Percentiles rank a stretch among this genome's conserved stretches.
These are phyloP conservation scores for Hanseniaspora thailandica DNA, from an alignment of 805 yeast genomes.

Conservation along the genomic window DNA sequence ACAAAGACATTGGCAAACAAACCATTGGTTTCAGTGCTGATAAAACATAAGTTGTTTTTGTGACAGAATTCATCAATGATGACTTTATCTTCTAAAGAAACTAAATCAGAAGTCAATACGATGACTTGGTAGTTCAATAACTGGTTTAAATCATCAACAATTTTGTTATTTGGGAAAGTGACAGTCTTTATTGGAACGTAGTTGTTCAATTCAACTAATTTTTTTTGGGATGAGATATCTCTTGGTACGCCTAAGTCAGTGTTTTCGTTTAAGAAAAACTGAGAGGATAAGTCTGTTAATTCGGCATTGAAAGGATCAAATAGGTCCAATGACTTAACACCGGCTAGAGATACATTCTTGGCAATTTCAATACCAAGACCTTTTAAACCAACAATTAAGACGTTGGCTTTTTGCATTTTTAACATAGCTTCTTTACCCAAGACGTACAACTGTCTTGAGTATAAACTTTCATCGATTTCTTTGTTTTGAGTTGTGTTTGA, in stretches of 20 bases:
- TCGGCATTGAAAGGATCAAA: slow-evolving; percentile 67
- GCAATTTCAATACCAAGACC: slow-evolving; percentile 96
- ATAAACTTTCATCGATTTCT: slow-evolving; percentile 82
- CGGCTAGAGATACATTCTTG: slow-evolving; percentile 91
- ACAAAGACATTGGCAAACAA: slow-evolving; percentile 80
- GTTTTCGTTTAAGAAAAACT: slow-evolving; percentile 59
- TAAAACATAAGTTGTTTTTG: slow-evolving; percentile 58
- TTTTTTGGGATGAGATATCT: slow-evolving; percentile 56
- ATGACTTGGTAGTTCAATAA: slow-evolving; percentile 57
- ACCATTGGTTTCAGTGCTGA: slow-evolving; percentile 74
- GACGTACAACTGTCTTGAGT: slow-evolving; percentile 93
- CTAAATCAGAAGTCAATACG: slow-evolving; percentile 65
- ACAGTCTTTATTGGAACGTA: slow-evolving; percentile 75
- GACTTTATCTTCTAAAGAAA: slow-evolving; percentile 60
- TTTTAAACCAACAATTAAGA: slow-evolving; percentile 76
- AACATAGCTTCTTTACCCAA: slow-evolving; percentile 97
- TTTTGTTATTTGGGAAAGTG: slow-evolving; percentile 23
- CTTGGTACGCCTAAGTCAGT: slow-evolving; percentile 67
- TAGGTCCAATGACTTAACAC: slow-evolving; percentile 80
- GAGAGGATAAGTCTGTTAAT: slow-evolving; percentile 70
- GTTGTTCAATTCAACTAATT: slow-evolving; percentile 69
- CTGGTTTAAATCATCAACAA: slow-evolving; percentile 19
- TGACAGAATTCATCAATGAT: slow-evolving; percentile 68
- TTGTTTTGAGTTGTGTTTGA: slow-evolving; percentile 21
- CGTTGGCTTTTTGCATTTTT: slow-evolving; percentile 87